phyloP scores from a whole-genome alignment of 768 basidiomycete species.

The Boletus rubroflammeus region DNA sequence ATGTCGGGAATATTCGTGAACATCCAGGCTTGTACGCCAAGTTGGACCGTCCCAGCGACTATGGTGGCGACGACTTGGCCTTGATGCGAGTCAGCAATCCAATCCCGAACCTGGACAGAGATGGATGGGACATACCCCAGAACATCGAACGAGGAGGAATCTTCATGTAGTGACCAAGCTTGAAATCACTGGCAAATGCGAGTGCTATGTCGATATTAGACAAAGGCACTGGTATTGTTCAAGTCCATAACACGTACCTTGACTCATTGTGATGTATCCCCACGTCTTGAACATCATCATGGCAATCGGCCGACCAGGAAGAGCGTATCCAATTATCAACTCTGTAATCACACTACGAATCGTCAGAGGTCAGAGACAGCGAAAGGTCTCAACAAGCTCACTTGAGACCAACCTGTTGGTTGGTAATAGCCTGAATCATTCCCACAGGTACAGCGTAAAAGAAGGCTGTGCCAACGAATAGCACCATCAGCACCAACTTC shows the following conservation, averaged over 20 bases:
- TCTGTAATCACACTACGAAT: constrained; percentile 58
- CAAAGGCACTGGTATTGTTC: neutral
- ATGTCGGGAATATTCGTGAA: constrained; percentile 39
- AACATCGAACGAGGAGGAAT: constrained; percentile 67
- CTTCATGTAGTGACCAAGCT: constrained; percentile 75
- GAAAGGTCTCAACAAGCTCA: neutral
- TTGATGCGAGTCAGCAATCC: neutral
- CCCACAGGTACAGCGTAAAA: constrained; percentile 76
- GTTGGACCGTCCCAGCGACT: constrained; percentile 62
- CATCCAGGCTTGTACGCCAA: constrained; percentile 66
- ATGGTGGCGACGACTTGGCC: constrained; percentile 59
- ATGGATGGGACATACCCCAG: constrained; percentile 35
- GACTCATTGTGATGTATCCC: constrained; percentile 64
- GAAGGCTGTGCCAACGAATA: constrained; percentile 28
- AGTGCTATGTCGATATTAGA: constrained; percentile 38
- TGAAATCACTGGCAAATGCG: constrained; percentile 67
- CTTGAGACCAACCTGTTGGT: constrained; percentile 66
- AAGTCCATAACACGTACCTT: constrained; percentile 21
- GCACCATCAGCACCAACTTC: neutral
- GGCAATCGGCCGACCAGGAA: constrained; percentile 65
- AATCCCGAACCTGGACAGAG: neutral
- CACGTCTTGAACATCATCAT: constrained; percentile 81
- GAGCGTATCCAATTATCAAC: constrained; percentile 55
- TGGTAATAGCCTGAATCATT: constrained; percentile 75
- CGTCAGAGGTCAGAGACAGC: neutral